These are phyloP conservation scores for Penicillium oxalicum DNA, from an alignment of 2,329 filamentous ascomycete species.

Conservation along the genomic window DNA sequence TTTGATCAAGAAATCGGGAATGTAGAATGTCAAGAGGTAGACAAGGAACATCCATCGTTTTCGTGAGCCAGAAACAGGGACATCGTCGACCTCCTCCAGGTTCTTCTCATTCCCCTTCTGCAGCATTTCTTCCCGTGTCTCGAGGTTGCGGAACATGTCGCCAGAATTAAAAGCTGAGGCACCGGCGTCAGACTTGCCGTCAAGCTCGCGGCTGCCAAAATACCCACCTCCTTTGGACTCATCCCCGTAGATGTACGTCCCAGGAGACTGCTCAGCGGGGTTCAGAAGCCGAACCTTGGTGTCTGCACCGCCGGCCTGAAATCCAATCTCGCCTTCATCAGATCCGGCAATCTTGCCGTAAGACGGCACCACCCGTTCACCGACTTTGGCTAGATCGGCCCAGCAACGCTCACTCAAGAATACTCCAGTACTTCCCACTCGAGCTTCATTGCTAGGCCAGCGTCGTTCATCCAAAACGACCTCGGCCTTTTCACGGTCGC, in stretches of 20 bases:
- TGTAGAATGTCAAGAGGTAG: constrained; percentile 75
- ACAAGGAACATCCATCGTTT: constrained; percentile 88
- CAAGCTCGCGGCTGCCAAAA: constrained; percentile 72
- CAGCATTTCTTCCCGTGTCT: constrained; percentile 88
- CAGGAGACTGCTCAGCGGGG: constrained; percentile 45
- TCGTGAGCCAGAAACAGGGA: constrained; percentile 67
- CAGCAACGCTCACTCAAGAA: constrained; percentile 95
- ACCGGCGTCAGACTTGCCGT: constrained; percentile 84
- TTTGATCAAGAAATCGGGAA: constrained; percentile 78
- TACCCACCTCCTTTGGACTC: constrained; percentile 70
- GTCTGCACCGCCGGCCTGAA: constrained; percentile 48
- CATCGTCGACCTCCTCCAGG: constrained; percentile 83
- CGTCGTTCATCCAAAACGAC: constrained; percentile 84
- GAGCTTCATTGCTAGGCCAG: constrained; percentile 88
- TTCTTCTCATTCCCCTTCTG: constrained; percentile 90
- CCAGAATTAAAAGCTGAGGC: constrained; percentile 84
- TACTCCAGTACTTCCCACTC: constrained; percentile 83
- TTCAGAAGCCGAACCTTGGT: constrained; percentile 52
- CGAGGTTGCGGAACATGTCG: constrained; percentile 97
- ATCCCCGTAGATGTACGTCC: constrained; percentile 59
- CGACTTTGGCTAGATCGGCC: constrained; percentile 77
- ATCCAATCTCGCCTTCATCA: constrained; percentile 54
- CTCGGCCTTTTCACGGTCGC: constrained; percentile 85
- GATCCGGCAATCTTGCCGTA: constrained; percentile 56
- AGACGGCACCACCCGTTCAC: constrained; percentile 54